Evolutionary conservation across 1,284 basidiomycete genomes (phyloP).

Genomic region (Stygiomarasmius scandens): DNA sequence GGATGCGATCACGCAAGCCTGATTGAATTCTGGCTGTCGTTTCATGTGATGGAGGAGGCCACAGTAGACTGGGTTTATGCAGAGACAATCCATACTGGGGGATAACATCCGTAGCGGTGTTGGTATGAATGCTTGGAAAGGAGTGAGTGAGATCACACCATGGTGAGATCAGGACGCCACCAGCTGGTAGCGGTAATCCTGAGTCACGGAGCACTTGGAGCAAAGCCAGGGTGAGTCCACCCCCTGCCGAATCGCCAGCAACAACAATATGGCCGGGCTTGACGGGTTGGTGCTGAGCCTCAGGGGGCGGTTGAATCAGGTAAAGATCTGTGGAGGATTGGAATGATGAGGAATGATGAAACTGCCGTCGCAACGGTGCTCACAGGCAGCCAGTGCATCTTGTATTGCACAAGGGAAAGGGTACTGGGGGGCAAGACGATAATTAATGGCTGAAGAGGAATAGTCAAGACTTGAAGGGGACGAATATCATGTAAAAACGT

Average conservation of each 20-base stretch:
- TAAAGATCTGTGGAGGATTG: constrained; percentile 42
- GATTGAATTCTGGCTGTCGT: constrained; percentile 66
- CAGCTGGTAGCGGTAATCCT: constrained; percentile 82
- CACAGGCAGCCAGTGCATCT: constrained; percentile 84
- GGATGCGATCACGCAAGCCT: constrained; percentile 63
- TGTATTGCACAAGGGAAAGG: constrained; percentile 96
- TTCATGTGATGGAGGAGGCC: constrained; percentile 88
- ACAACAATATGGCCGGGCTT: constrained; percentile 84
- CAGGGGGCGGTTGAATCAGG: constrained; percentile 65
- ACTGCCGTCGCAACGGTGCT: constrained; percentile 21
- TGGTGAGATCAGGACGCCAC: constrained; percentile 83
- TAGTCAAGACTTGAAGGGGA: constrained; percentile 4
- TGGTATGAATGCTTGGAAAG: constrained; percentile 86
- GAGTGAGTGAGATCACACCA: constrained; percentile 96
- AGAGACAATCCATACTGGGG: constrained; percentile 67
- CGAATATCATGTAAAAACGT: constrained; percentile 22
- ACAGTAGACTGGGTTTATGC: constrained; percentile 86
- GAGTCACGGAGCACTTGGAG: constrained; percentile 92
- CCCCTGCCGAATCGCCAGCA: constrained; percentile 94
- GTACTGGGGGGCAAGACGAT: constrained; percentile 91
- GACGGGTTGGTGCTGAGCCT: constrained; percentile 76
- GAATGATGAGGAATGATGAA: constrained; percentile 4
- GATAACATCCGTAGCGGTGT: constrained; percentile 85
- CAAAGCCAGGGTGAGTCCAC: constrained; percentile 83
- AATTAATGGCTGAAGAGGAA: constrained; percentile 72